A percentile compares a stretch with the other conserved stretches of the same genome.
Conservation (phyloP, 495 filamentous ascomycete species). For the Penicillium alfredii region DNA sequence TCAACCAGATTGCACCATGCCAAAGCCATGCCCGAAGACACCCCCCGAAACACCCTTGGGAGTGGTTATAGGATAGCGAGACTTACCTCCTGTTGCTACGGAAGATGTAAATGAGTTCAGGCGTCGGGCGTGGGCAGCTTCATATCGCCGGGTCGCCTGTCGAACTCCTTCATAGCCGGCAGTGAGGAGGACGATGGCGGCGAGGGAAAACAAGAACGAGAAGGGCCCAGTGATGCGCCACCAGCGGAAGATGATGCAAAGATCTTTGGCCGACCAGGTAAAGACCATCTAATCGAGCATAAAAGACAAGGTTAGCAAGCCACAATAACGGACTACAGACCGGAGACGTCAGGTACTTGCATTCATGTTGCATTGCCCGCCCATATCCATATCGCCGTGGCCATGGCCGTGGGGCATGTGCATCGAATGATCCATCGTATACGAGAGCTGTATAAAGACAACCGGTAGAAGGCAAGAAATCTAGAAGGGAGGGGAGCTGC, state of each 20-base stretch:
- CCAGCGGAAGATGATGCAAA: constrained; percentile 89
- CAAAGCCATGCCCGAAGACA: constrained; percentile 2
- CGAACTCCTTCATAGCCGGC: constrained; percentile 89
- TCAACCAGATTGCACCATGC: constrained; percentile 11
- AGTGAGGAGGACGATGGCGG: constrained; percentile 72
- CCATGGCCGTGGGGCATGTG: constrained; percentile 36
- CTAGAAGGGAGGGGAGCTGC: neutral
- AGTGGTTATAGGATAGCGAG: constrained; percentile 28
- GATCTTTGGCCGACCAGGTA: constrained; percentile 85
- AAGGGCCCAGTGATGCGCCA: constrained; percentile 76
- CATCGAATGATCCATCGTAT: constrained; percentile 39
- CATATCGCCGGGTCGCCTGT: constrained; percentile 68
- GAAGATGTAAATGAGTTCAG: constrained; percentile 39
- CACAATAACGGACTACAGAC: neutral
- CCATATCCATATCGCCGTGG: constrained; percentile 58
- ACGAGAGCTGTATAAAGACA: neutral
- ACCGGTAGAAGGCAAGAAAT: neutral
- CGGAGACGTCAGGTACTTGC: constrained; percentile 41
- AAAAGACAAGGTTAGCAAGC: neutral
- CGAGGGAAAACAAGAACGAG: constrained; percentile 71
- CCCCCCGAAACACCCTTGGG: too few species aligned
- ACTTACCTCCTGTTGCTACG: constrained; percentile 44
- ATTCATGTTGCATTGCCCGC: constrained; percentile 75
- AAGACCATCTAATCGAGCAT: constrained; percentile 75
- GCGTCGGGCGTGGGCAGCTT: constrained; percentile 49